Base-by-base conservation (phyloP, 2,329 filamentous ascomycete genomes). In the Juglanconis sp. region DNA sequence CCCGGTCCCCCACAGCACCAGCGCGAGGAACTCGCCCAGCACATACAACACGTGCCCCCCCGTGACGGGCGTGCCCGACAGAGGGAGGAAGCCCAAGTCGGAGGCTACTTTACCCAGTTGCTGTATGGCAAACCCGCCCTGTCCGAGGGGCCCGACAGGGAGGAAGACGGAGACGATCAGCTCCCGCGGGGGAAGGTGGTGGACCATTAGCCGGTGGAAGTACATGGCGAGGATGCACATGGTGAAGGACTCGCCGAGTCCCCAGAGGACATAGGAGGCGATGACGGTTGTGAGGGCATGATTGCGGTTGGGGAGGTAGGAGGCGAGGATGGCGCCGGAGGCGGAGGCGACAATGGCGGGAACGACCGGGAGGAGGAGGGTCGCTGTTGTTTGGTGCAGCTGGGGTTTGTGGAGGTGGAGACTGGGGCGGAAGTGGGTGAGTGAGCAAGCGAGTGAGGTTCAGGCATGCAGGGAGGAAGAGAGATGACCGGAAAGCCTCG, bases 231-330 rank as follows among this genome's bases (percentile, higher is more conserved):
- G 74, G 24, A 89, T 81, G 47, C 81, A 79, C 71, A 87, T 81
- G 1, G 87, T 83, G 54, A 91, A 77, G 38, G 71, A 71, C 65
- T 75, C 79, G 4, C 86, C 85, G 60, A 85, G 83, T 0, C 87
- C 87, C 86, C 86, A 90, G 65, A 91, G 81, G 15, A 90, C 75
- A 68, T 90, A 91, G 3, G 80, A 86, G 15, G 77, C 77, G n/a
- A 89, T 74, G 30, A 91, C 67, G 0, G 88, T 91, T 42, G 80
- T 81, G 24, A 88, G 70, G 4, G 84, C 84, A 64, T 86, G 79
- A 17, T 78, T 70, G 1, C 74, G 72, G 64, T 86, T 75, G 1
- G 81, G 79, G 0, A 91, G 77, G 13, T 82, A 76, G n/a, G 79
- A 77, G 5, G 88, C 86, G 1, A 90, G 77, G 57, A 87, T 76